Evolutionary conservation across 2,329 filamentous ascomycete species (phyloP).

Genomic region (Fusarium chuoi): DNA sequence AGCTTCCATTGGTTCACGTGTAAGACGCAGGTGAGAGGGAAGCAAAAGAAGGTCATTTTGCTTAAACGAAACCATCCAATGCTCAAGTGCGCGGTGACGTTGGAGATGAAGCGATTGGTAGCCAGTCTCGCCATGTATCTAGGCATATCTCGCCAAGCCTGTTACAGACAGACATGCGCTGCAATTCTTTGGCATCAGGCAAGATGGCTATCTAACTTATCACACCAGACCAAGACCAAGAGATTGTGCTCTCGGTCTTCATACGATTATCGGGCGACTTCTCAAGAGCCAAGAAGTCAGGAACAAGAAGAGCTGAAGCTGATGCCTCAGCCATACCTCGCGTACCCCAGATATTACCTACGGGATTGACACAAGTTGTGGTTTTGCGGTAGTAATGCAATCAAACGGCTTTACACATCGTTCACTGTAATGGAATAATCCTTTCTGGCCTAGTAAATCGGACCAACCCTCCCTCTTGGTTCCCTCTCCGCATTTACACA

Average conservation of each 20-base stretch:
- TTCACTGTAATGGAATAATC: conserved; percentile 31
- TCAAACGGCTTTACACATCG: conserved; percentile 35
- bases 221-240: not conserved
- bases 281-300: conserved; percentile 4
- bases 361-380: not conserved
- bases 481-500: conserved; percentile 23
- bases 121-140: not conserved
- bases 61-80: not conserved
- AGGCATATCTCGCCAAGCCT: conserved; percentile 17
- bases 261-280: not conserved
- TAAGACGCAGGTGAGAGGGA: not conserved
- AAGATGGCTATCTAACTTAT: not conserved
- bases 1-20: conserved; percentile 10
- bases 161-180: conserved; percentile 24
- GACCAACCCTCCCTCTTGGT: conserved; percentile 10
- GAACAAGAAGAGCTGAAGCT: not conserved
- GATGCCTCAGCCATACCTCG: conserved; percentile 25
- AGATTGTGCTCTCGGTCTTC: not conserved
- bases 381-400: conserved; percentile 33
- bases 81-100: not conserved
- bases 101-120: not conserved
- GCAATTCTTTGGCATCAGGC: not conserved
- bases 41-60: conserved; percentile 9
- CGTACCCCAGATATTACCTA: conserved; percentile 11
- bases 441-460: conserved; percentile 6